These are phyloP conservation scores for Acacia acuminata DNA, from an alignment of 306 rosid genomes.

Conservation along the genomic window DNA sequence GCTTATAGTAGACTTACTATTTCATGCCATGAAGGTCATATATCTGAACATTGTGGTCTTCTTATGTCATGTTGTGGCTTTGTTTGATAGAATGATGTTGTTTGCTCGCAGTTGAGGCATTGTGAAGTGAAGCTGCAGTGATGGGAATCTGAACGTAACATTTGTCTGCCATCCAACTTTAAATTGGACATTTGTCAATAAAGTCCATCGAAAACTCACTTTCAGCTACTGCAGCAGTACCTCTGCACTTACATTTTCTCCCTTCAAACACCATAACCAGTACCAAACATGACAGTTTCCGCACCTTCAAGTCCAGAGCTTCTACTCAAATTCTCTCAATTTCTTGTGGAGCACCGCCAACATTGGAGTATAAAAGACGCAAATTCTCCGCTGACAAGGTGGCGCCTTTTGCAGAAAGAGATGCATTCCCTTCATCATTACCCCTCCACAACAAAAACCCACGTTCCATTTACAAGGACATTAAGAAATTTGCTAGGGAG, in stretches of 20 bases:
- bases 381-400: conserved; percentile 6
- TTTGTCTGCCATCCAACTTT: not conserved
- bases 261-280: conserved; percentile 40
- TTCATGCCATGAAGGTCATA: not conserved
- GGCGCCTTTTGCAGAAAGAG: conserved; percentile 41
- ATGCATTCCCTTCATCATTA: conserved; percentile 68
- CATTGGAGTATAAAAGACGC: not conserved
- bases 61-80: not conserved
- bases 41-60: not conserved
- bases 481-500: conserved; percentile 45
- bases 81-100: not conserved
- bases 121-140: not conserved
- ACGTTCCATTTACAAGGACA: conserved; percentile 51
- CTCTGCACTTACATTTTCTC: conserved; percentile 29
- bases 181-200: not conserved
- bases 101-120: not conserved
- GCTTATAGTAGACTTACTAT: not conserved
- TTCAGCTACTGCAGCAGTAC: conserved; percentile 29
- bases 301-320: conserved; percentile 31
- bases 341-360: not conserved
- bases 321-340: conserved; percentile 15
- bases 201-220: conserved; percentile 9
- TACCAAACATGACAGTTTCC: conserved; percentile 5
- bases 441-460: conserved; percentile 80
- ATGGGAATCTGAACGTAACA: not conserved